Base-by-base conservation (phyloP, 2,329 filamentous ascomycete genomes). In the Pseudocercospora macadamiae region DNA sequence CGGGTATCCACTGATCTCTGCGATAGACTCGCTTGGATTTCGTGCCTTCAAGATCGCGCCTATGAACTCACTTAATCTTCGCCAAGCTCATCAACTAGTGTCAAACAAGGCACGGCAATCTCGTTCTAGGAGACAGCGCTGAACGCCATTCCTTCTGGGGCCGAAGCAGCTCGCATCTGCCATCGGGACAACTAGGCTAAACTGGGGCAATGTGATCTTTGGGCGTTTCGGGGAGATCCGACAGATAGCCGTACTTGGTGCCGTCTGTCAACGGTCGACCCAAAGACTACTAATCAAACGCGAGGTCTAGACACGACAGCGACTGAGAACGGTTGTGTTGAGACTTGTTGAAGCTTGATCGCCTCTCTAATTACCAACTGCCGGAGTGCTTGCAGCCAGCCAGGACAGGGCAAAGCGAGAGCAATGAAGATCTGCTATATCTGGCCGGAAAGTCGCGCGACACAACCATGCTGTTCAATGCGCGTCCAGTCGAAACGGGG, bases 371-470 rank as follows among this genome's bases (percentile, higher is more conserved):
- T 47, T 23, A 42, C 34, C 51, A 53, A 30, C 51, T 53, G 51
- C 51, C 51, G 51, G 36, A 39, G 34, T 28, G 34, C 28, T n/a
- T 51, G 51, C 51, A 53, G 16, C 14, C 51, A 53, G 51, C 51
- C 51, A 42, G 47, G 51, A 42, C 51, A 53, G 51, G 51, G 34
- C 14, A 42, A 28, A 53, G 51, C 32, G 51, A 53, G 18, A 39
- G 19, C 19, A 42, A 30, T 39, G 34, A 39, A 37, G 32, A 51
- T 51, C 45, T 28, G 23, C 21, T 16, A 26, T 25, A 30, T 30
- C 25, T 16, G 23, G 36, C 5, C 36, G 36, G 16, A 37, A 37
- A 37, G n/a, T 37, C 36, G 36, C n/a, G 32, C 32, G 32, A 36
- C 32, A 36, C 36, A 37, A 8, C 12, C 36, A 37, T 37, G 36